phyloP scores from a whole-genome alignment of 1,139 yeast genomes.

The Wickerhamomyces sp. region DNA sequence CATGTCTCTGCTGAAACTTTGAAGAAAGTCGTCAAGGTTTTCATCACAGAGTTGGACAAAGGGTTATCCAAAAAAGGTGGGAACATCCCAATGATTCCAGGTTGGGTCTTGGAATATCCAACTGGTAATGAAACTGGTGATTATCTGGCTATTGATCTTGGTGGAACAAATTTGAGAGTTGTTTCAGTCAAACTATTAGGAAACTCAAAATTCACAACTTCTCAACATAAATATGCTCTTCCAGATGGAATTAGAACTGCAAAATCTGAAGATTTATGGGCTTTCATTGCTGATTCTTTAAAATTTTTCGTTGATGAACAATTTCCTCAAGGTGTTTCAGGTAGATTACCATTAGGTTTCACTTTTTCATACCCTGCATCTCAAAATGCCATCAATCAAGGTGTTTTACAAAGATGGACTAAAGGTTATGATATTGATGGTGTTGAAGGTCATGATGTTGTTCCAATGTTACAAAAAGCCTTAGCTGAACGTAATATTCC shows the following conservation, averaged over 20 bases:
- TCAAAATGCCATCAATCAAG: slow-evolving; percentile 78
- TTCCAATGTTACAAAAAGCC: slow-evolving; percentile 80
- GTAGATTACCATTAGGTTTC: slow-evolving; percentile 75
- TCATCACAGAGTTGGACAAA: slow-evolving; percentile 67
- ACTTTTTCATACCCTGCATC: slow-evolving; percentile 93
- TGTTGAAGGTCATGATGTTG: slow-evolving; percentile 94
- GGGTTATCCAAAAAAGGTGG: slow-evolving; percentile 76
- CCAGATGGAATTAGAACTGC: slow-evolving; percentile 79
- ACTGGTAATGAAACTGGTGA: slow-evolving; percentile 88
- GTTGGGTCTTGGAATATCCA: slow-evolving; percentile 94
- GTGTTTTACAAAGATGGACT: slow-evolving; percentile 93
- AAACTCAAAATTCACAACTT: slow-evolving; percentile 69
- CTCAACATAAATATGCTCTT: slow-evolving; percentile 75
- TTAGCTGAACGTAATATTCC: slow-evolving; percentile 64
- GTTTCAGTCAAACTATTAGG: slow-evolving; percentile 82
- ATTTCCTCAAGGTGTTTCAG: slow-evolving; percentile 53
- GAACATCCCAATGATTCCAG: slow-evolving; percentile 92
- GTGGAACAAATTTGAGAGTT: slow-evolving; percentile 91
- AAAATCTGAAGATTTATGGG: slow-evolving; percentile 65
- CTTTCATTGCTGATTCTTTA: slow-evolving; percentile 79
- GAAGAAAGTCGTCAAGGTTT: slow-evolving; percentile 62
- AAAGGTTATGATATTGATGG: slow-evolving; percentile 93
- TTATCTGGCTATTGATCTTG: slow-evolving; percentile 88
- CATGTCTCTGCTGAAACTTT: slow-evolving; percentile 58
- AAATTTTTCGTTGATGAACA: slow-evolving; percentile 56